Percentiles rank a stretch among this genome's conserved stretches.
Conservation (phyloP, 2,329 filamentous ascomycete species). For the Ophiosphaerella herpotricha region DNA sequence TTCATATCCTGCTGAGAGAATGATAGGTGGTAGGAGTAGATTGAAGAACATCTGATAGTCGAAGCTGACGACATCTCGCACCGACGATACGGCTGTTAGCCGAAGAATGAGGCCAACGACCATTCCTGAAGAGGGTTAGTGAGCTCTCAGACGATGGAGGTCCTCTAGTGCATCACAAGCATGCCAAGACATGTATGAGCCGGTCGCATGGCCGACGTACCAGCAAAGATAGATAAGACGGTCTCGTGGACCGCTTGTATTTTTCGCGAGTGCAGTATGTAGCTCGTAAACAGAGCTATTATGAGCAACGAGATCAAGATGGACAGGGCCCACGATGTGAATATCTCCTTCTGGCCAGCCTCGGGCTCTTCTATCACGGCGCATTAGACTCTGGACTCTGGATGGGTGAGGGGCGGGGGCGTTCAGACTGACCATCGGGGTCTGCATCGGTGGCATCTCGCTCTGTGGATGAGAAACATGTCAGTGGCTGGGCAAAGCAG, state of each 20-base stretch:
- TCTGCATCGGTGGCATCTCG: slow-evolving; percentile 55
- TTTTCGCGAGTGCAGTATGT: slow-evolving; percentile 93
- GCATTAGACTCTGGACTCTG: slow-evolving; percentile 41
- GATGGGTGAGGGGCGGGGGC: slow-evolving; percentile 3
- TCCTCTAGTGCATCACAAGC: slow-evolving; percentile 8
- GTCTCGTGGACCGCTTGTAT: slow-evolving; percentile 98
- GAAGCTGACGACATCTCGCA: slow-evolving; percentile 91
- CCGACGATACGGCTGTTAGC: slow-evolving; percentile 77
- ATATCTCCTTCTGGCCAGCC: slow-evolving; percentile 88
- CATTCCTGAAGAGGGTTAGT: slow-evolving; percentile 70
- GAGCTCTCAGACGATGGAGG: slow-evolving; percentile 16
- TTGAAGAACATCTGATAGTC: slow-evolving; percentile 99
- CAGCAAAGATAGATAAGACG: slow-evolving; percentile 96
- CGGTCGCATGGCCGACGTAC: slow-evolving; percentile 52
- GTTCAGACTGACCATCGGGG: slow-evolving; percentile 47
- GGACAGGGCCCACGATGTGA: slow-evolving; percentile 95
- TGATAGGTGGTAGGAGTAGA: slow-evolving; percentile 95
- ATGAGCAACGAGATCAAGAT: slow-evolving; percentile 95
- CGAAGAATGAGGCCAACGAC: slow-evolving; percentile 88
- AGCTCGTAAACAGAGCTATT: slow-evolving; percentile 93
- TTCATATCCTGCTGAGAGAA: slow-evolving; percentile 95
- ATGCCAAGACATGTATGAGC: slow-evolving; percentile 2
- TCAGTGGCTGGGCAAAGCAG: slow-evolving; percentile 4
- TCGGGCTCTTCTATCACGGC: slow-evolving; percentile 67
- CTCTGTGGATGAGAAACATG: slow-evolving; percentile 35